Base-by-base conservation (phyloP, 257 asterid species). In the Nicotiana obtusifolia region DNA sequence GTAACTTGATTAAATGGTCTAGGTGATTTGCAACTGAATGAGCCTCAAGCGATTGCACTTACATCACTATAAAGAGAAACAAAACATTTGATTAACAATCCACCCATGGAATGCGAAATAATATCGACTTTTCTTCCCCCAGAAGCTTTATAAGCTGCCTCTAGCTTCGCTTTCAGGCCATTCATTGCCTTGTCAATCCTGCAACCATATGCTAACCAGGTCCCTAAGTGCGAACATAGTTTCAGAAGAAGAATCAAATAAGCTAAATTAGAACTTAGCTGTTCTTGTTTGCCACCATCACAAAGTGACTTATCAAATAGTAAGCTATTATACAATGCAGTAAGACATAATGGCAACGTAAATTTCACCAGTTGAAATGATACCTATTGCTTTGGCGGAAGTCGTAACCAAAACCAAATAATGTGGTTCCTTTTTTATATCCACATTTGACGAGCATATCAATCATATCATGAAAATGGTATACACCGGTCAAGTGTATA, bases 361-460 rank as follows among this genome's bases (percentile, higher is more conserved):
- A 79, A 82, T 56, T 68, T 84, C 57, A 77, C 56, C 35, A 30
- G 84, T 71, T 73, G 28, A 82, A 82, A 16, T 47, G 20, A 81
- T 86, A 95, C 99, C 99, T 94, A 83, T 88, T 92, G 90, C 99
- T 95, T 83, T 95, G 99, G 77, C 99, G 98, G 78, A 95, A 95
- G 85, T 95, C 99, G 14, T 88, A 95, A 79, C 99, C 99, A 86
- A 90, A 94, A 17, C 99, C 98, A 26, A 95, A 95, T 88, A 95
- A 85, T 13, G 99, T 95, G 31, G 91, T 85, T 79, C 99, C 99
- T 86, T 92, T 95, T 90, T 87, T 82, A 81, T 94, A 95, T 37
- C 99, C 99, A 88, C 97, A 95, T 81, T 88, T 93, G 80, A 94
- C 99, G 73, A 95, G 99, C 99, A 94, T 95, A 66, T 91, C 91